These are phyloP conservation scores for Trametes cingulata DNA, from an alignment of 768 basidiomycete genomes.

Conservation along the genomic window DNA sequence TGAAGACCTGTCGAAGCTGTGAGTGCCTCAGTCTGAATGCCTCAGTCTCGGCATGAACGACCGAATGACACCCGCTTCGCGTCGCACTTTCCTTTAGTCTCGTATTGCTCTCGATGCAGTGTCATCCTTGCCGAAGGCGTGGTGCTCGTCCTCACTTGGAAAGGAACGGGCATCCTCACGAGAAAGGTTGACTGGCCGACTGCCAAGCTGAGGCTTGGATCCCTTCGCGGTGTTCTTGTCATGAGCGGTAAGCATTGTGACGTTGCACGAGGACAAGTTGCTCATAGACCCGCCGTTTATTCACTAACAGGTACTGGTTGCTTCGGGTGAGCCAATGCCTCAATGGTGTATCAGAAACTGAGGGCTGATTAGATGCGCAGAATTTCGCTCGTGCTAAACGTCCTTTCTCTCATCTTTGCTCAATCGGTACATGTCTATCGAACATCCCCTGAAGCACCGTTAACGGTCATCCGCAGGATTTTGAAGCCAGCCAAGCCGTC, in stretches of 20 bases:
- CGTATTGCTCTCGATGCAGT: not conserved
- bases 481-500: not conserved
- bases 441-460: not conserved
- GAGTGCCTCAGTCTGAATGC: not conserved
- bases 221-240: not conserved
- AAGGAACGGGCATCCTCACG: not conserved
- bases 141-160: not conserved
- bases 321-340: not conserved
- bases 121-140: not conserved
- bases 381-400: not conserved
- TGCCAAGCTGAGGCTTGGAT: no score
- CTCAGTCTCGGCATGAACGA: no score
- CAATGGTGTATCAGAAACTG: no score
- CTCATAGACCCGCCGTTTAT: no score
- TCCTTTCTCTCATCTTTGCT: not conserved
- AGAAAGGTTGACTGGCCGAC: not conserved
- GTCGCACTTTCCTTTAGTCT: not conserved
- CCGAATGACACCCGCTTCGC: no score
- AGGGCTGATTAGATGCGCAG: not conserved
- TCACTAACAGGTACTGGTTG: not conserved
- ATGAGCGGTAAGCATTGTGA: not conserved
- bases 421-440: not conserved
- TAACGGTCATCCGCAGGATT: no score
- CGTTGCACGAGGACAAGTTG: not conserved
- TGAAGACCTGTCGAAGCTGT: no score